phyloP scores from a whole-genome alignment of 2,329 filamentous ascomycete genomes.

The Furcasterigmium sp. region DNA sequence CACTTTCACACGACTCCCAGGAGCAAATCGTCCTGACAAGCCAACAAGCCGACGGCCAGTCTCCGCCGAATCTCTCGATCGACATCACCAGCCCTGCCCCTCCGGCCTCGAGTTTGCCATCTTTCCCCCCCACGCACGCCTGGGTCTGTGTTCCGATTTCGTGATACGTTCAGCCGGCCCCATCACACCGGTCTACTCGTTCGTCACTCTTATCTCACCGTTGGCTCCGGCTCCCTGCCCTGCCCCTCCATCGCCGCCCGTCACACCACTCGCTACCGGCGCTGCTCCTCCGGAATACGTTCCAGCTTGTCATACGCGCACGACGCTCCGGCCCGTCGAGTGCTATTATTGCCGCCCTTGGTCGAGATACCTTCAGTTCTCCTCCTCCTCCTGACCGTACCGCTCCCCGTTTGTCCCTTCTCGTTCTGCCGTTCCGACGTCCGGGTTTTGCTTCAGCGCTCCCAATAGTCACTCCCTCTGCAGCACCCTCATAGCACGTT shows the following conservation, averaged over 20 bases:
- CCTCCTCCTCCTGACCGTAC: neutral
- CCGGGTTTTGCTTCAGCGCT: neutral
- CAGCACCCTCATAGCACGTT: neutral
- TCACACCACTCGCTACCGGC: neutral
- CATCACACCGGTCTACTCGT: neutral
- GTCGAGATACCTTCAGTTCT: neutral
- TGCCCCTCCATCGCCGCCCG: neutral
- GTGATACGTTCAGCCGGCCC: too few relatives aligned
- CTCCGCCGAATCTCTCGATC: conserved; percentile 2
- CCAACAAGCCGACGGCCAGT: too few relatives aligned
- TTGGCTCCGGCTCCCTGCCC: neutral
- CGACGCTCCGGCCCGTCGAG: too few relatives aligned
- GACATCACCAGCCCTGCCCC: neutral
- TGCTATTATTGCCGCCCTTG: neutral
- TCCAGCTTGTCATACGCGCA: too few relatives aligned
- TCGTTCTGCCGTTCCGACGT: too few relatives aligned
- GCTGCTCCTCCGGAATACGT: neutral
- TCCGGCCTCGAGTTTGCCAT: neutral
- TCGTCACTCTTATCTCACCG: neutral
- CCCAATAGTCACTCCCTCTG: neutral
- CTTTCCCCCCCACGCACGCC: too few relatives aligned
- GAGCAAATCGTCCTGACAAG: conserved; percentile 2
- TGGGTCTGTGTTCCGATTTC: too few relatives aligned
- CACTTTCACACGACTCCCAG: neutral
- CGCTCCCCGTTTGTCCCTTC: neutral